Evolutionary conservation across 2,329 filamentous ascomycete species (phyloP).

Genomic region (Biscogniauxia sp.): DNA sequence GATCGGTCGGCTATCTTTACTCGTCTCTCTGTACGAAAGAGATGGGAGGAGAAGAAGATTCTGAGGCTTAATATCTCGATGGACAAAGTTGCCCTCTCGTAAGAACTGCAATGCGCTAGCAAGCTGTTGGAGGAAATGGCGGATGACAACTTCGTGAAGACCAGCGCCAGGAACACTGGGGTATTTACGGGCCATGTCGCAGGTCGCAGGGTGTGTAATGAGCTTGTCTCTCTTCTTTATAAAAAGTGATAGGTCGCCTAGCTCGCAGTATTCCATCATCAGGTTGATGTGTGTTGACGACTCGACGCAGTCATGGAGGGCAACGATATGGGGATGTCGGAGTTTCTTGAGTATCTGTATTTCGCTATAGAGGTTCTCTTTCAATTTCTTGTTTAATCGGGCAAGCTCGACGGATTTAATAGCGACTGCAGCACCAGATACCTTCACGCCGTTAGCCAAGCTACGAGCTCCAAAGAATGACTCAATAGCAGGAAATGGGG

Average conservation of each 20-base stretch:
- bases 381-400: constrained; percentile 92
- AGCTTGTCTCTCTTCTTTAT: constrained; percentile 91
- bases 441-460: constrained; percentile 46
- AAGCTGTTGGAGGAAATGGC: constrained; percentile 95
- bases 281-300: constrained; percentile 86
- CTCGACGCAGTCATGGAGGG: constrained; percentile 91
- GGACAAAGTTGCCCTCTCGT: constrained; percentile 80
- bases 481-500: constrained; percentile 7
- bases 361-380: constrained; percentile 92
- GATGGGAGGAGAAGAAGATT: constrained; percentile 90
- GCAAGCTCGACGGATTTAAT: constrained; percentile 94
- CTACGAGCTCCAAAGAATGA: constrained; percentile 10
- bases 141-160: constrained; percentile 93
- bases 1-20: constrained; percentile 64
- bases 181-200: constrained; percentile 91
- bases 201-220: constrained; percentile 73
- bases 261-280: constrained; percentile 97
- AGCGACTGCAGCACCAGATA: constrained; percentile 77
- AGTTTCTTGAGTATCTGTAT: constrained; percentile 93
- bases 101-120: constrained; percentile 89
- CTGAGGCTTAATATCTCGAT: constrained; percentile 96
- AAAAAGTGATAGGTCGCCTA: constrained; percentile 91
- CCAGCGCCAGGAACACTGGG: constrained; percentile 79
- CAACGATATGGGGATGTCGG: constrained; percentile 94
- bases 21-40: constrained; percentile 62